Evolutionary conservation across 768 basidiomycete genomes (phyloP), one percentile per base, ranked within the genome.

Genomic region (Boletus subcaerulescens): DNA sequence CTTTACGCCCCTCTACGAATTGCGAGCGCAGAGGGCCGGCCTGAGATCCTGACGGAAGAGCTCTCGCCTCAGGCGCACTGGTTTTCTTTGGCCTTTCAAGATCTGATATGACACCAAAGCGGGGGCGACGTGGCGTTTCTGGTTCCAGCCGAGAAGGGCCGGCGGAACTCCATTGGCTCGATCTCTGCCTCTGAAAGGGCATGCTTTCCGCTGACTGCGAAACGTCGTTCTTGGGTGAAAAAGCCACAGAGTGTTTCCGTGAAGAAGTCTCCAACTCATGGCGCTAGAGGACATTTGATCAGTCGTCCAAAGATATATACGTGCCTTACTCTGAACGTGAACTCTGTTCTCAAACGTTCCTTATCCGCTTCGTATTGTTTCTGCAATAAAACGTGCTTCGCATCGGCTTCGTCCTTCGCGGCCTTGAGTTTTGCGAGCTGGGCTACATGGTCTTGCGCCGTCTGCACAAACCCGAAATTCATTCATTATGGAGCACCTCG

Each of bases 301-400:
- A 69, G 41, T 47, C 36, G 49, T 45, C 31, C 48, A 22, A 50
- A 22, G 18, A 60, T 36, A 49, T n/a, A 53, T 12, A 53, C 12
- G 17, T 8, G 59, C 44, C 76, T 48, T 71, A 87, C 89, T 71
- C 81, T 87, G 75, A 91, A 90, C 22, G 78, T 74, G 42, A 81
- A 80, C 53, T 87, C 82, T 1, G 88, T 87, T 62, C 80, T 84
- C 51, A 89, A 63, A 12, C 85, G 80, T 66, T 90, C 89, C 58
- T 85, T 76, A 61, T 90, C 86, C 53, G 79, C 82, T 60, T 83
- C 83, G 71, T 83, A 74, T 44, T 85, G 79, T 63, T 81, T 84
- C 55, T 85, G 82, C 47, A 84, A 62, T 50, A 81, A 75, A 5
- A 69, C 63, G 54, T 83, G 81, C 58, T 77, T 81, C 6, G 77